phyloP scores from a whole-genome alignment of 106 monocot genomes.

The Allium fistulosum region DNA sequence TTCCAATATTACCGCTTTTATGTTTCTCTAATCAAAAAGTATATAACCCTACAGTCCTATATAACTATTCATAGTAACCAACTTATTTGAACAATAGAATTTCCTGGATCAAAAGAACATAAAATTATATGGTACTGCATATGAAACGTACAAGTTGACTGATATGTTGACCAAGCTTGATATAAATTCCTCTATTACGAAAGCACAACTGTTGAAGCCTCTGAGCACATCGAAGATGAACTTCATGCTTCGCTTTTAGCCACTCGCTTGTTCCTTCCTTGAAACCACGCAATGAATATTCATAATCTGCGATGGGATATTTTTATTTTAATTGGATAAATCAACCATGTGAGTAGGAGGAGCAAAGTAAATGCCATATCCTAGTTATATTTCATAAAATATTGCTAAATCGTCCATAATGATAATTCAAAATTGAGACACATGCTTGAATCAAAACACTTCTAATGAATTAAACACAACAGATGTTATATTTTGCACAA shows the following conservation, averaged over 20 bases:
- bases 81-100: no score
- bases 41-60: no score
- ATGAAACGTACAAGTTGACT: conserved; percentile 58
- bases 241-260: conserved; percentile 55
- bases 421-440: not conserved
- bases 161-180: conserved; percentile 94
- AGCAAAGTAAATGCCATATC: not conserved
- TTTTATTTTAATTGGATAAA: not conserved
- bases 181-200: conserved; percentile 92
- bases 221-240: conserved; percentile 53
- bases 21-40: no score
- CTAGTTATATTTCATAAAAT: not conserved
- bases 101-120: no score
- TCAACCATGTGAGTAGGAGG: not conserved
- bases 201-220: conserved; percentile 79
- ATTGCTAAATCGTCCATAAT: not conserved
- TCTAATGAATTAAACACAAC: not conserved
- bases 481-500: not conserved
- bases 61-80: no score
- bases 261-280: conserved; percentile 59
- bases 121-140: not conserved
- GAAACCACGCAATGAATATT: conserved; percentile 62
- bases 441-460: not conserved
- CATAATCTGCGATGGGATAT: conserved; percentile 40
- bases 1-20: no score